A percentile compares a stretch with the other conserved stretches of the same genome.
These are phyloP conservation scores for Venturia nashicola DNA, from an alignment of 2,329 filamentous ascomycete genomes.

Conservation along the genomic window DNA sequence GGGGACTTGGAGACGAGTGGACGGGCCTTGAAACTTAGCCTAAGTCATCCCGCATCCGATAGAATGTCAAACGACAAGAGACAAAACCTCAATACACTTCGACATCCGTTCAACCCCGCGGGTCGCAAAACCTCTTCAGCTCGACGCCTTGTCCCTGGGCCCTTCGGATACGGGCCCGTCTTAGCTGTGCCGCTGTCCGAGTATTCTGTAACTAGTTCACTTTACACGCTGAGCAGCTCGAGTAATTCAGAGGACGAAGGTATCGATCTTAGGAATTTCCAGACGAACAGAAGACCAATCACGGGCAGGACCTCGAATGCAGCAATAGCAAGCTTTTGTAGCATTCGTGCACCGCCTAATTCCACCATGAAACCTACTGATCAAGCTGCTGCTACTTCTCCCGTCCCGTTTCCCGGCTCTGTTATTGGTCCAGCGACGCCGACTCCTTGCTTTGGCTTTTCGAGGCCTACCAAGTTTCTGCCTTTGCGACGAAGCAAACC, in stretches of 20 bases:
- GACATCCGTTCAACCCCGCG: background rate
- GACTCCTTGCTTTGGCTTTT: background rate
- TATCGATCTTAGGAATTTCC: background rate
- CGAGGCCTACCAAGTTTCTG: background rate
- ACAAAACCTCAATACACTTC: background rate
- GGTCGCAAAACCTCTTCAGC: background rate
- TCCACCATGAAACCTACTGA: background rate
- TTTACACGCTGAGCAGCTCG: background rate
- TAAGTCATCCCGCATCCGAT: background rate
- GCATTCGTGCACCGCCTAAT: background rate
- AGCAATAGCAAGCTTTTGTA: background rate
- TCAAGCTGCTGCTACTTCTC: background rate
- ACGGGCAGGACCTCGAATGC: background rate
- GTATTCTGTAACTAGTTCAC: background rate
- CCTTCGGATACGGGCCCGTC: background rate
- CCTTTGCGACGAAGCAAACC: background rate
- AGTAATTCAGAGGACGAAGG: background rate
- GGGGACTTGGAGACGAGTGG: background rate
- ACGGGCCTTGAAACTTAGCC: background rate
- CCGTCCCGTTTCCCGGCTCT: background rate
- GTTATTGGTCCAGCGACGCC: background rate
- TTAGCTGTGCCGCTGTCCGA: background rate
- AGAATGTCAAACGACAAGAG: background rate
- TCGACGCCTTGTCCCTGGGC: background rate
- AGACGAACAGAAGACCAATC: background rate